These are phyloP conservation scores for Backusella sp. DNA, from an alignment of 192 early-diverging fungal genomes.

Conservation along the genomic window DNA sequence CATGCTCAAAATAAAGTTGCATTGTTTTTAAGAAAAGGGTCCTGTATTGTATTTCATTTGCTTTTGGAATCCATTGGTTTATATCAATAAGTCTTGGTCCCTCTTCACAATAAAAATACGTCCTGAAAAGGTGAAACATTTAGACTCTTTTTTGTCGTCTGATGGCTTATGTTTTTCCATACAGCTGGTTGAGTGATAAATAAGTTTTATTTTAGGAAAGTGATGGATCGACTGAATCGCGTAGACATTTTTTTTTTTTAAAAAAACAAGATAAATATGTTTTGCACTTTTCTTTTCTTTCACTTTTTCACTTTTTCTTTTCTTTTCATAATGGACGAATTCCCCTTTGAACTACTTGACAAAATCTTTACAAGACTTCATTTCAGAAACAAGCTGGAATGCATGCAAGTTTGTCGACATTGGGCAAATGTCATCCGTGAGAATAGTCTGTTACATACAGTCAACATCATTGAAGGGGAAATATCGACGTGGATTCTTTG, in stretches of 20 bases:
- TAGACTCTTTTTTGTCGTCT: background rate
- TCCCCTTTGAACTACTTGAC: background rate
- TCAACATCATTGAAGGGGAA: background rate
- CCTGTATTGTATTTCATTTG: no score
- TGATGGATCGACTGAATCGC: background rate
- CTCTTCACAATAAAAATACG: background rate
- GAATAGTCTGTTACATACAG: background rate
- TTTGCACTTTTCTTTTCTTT: background rate
- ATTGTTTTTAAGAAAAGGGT: no score
- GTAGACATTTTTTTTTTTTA: no score
- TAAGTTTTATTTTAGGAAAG: background rate
- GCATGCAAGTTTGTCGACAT: background rate
- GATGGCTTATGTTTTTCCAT: background rate
- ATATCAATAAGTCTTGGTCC: no score
- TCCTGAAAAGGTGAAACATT: background rate
- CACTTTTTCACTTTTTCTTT: background rate
- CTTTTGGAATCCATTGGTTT: no score
- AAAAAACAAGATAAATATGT: no score
- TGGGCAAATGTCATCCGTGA: background rate
- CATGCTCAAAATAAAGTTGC: no score
- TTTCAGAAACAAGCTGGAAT: background rate
- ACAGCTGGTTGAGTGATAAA: background rate
- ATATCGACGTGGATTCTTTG: background rate
- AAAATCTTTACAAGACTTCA: background rate
- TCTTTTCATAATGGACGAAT: background rate